Evolutionary conservation across 768 basidiomycete genomes (phyloP).

Genomic region (Fistulinella prunicolor): DNA sequence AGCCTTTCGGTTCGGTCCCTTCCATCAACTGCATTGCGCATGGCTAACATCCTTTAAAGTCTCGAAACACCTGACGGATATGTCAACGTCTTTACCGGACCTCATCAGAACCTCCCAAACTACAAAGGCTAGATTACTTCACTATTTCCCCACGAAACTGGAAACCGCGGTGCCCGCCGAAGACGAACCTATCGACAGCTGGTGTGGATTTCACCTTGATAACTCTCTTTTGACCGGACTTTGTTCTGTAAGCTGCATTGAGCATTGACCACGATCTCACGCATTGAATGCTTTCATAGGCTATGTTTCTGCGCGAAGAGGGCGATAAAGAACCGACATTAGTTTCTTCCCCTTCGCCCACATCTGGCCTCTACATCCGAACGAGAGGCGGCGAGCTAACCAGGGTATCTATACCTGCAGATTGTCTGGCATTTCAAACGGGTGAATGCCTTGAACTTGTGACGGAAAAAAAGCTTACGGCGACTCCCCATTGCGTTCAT

Average conservation of each 20-base stretch:
- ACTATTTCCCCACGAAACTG: conserved; percentile 81
- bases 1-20: conserved; percentile 71
- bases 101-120: conserved; percentile 78
- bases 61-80: conserved; percentile 60
- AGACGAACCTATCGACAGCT: conserved; percentile 75
- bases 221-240: conserved; percentile 90
- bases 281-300: conserved; percentile 40
- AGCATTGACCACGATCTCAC: background rate
- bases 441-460: conserved; percentile 93
- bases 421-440: conserved; percentile 93
- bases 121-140: conserved; percentile 90
- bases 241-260: conserved; percentile 60
- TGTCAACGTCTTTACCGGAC: conserved; percentile 60
- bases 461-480: conserved; percentile 74
- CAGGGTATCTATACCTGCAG: conserved; percentile 81
- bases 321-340: conserved; percentile 39
- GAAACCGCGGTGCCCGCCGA: conserved; percentile 38
- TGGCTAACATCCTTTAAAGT: conserved; percentile 38
- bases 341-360: conserved; percentile 65
- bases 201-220: conserved; percentile 96
- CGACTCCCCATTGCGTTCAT: conserved; percentile 93
- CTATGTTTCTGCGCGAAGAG: conserved; percentile 72
- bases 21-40: background rate
- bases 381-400: conserved; percentile 75
- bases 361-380: conserved; percentile 88